phyloP scores from a whole-genome alignment of 805 yeast genomes.

The Blastobotrys parvus region DNA sequence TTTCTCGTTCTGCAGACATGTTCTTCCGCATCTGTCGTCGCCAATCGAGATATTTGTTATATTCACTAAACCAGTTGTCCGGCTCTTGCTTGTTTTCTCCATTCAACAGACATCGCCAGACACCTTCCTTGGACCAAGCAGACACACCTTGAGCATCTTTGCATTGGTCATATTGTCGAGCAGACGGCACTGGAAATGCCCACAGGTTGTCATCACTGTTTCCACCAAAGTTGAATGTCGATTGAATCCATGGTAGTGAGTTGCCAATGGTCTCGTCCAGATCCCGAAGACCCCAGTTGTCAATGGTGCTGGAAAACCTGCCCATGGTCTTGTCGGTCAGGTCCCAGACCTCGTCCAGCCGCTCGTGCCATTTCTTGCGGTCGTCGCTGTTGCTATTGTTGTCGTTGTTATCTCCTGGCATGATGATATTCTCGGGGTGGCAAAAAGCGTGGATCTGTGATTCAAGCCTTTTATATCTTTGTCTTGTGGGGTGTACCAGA shows the following conservation, averaged over 20 bases:
- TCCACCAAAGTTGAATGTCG: constrained; percentile 1
- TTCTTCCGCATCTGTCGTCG: constrained; percentile 37
- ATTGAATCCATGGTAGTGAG: constrained; percentile 5
- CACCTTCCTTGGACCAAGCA: constrained; percentile 77
- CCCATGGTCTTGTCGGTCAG: constrained; percentile 12
- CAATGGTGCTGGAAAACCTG: constrained; percentile 7
- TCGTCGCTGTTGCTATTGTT: constrained; percentile 5
- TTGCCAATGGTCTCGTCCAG: constrained; percentile 3
- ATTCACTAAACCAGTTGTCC: constrained; percentile 49
- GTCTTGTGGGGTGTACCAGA: too few species aligned
- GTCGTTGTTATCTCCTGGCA: too few species aligned
- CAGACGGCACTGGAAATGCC: constrained; percentile 52
- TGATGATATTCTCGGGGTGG: too few species aligned
- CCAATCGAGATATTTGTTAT: constrained; percentile 62
- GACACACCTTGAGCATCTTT: constrained; percentile 55
- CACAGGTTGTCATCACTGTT: constrained; percentile 17
- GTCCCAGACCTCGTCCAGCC: constrained; percentile 11
- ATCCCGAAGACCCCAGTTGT: background rate
- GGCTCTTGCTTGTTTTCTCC: constrained; percentile 27
- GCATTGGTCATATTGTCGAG: constrained; percentile 55
- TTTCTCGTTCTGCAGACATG: background rate
- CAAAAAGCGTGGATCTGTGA: too few species aligned
- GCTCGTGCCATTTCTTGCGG: background rate
- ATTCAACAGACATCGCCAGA: constrained; percentile 89
- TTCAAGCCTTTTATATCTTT: too few species aligned